Base-by-base conservation (phyloP, 225 moss, liverwort and hornwort genomes). In the Straminergon stramineum region DNA sequence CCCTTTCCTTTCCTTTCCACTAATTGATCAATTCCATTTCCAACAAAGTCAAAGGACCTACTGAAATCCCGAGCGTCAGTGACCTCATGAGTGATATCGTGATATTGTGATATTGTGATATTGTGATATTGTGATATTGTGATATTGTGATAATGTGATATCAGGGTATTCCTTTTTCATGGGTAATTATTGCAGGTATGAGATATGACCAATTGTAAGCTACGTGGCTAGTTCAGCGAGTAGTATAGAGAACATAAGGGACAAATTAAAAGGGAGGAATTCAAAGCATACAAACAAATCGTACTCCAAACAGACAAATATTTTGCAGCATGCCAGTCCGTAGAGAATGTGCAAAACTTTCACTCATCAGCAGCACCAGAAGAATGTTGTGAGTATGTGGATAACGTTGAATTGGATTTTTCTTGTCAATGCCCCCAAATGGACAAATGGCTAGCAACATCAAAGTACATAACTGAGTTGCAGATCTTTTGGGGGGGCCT, bases 351-450 rank as follows among this genome's bases (percentile, higher is more conserved):
- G 83, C 16, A 24, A 3, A 23, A 3, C 24, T 79, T 66, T 65
- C 52, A 83, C 62, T 82, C 82, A 82, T 63, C 82, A 63, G 15
- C 48, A 48, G 48, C 63, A 21, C 52, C 37, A 7, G 32, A 83
- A 52, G 83, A 83, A 83, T 83, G 83, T 83, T 83, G 83, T 48
- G 83, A 65, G 10, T 5, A 26, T 63, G 83, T 83, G 35, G 65
- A 81, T 81, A 60, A 60, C 30, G 60, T 30, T 12, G 80, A 26
- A 28, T 28, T 39, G 18, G 78, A 34, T 53, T 55, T 55, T 4
- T 58, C 48, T 48, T 48, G 3, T 6, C 2, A 4, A 14, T 22
- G 8, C 2, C 5, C 17, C 8, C 8, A 4, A 14, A 9, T 2
- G 1, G 7, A 80, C 79, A 39, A 80, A 58, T n/a, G 3, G 13